phyloP scores from a whole-genome alignment of 148 eudicot species.

The Rheum nobile region DNA sequence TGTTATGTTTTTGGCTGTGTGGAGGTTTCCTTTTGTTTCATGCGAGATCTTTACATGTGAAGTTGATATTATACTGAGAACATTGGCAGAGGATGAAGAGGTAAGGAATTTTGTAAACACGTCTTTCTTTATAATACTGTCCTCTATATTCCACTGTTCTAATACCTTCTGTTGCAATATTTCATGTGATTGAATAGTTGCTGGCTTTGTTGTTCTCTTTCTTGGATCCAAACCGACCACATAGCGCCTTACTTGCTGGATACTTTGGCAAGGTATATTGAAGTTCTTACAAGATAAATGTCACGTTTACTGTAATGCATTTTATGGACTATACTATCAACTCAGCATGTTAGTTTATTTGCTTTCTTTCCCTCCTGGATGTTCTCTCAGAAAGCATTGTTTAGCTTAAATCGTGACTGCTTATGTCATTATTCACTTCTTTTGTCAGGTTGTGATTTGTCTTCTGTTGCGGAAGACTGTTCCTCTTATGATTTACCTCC shows the following conservation, averaged over 20 bases:
- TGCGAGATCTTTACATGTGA: conserved; percentile 96
- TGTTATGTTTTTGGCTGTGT: conserved; percentile 7
- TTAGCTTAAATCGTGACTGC: background rate
- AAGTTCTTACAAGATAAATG: background rate
- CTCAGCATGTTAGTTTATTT: background rate
- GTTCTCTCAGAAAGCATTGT: background rate
- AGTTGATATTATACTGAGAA: conserved; percentile 84
- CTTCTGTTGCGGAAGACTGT: conserved; percentile 77
- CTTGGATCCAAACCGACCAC: conserved; percentile 61
- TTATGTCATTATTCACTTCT: background rate
- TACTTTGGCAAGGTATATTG: conserved; percentile 83
- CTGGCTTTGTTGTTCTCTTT: conserved; percentile 78
- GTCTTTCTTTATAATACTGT: background rate
- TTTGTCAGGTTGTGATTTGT: conserved; percentile 68
- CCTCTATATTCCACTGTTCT: conserved; percentile 6
- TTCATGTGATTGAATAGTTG: conserved; percentile 35
- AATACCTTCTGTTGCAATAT: background rate
- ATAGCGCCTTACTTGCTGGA: conserved; percentile 77
- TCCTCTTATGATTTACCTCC: conserved; percentile 70
- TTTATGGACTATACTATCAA: background rate
- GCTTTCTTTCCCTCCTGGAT: background rate
- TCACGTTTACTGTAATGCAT: background rate
- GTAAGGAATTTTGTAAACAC: conserved; percentile 22
- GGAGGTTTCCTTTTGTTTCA: conserved; percentile 85
- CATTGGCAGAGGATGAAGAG: conserved; percentile 94